Evolutionary conservation across 139 green algal genomes (phyloP).

Genomic region (Chlamydomonas eustigma): DNA sequence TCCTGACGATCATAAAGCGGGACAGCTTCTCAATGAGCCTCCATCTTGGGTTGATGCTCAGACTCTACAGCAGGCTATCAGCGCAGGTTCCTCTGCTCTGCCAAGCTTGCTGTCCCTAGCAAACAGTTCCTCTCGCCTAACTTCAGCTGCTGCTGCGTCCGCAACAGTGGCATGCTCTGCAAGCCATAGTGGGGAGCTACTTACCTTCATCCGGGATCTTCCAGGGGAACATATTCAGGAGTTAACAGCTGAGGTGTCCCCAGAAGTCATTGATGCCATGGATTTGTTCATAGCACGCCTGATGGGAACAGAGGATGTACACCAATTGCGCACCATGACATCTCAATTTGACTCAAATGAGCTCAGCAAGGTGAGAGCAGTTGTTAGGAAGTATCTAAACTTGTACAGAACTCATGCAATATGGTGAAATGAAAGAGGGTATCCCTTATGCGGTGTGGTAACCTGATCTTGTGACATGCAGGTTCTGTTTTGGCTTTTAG

Average conservation of each 20-base stretch:
- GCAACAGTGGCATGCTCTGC: conserved; percentile 1
- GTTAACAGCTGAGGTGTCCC: conserved; percentile 31
- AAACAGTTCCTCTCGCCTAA: no score
- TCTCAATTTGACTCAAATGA: conserved; percentile 55
- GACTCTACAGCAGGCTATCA: not conserved
- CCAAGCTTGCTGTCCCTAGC: no score
- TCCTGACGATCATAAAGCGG: not conserved
- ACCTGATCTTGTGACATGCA: not conserved
- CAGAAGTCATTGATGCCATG: conserved; percentile 71
- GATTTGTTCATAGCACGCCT: conserved; percentile 74
- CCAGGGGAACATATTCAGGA: conserved; percentile 41
- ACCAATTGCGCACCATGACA: conserved; percentile 25
- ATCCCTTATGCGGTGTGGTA: not conserved
- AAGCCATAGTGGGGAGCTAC: conserved; percentile 35
- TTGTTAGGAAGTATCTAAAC: not conserved
- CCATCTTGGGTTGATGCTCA: not conserved
- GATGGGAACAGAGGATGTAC: conserved; percentile 43
- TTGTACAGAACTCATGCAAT: not conserved
- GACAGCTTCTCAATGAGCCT: not conserved
- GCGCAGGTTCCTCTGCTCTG: not conserved
- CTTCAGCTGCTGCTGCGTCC: not conserved
- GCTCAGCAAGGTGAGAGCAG: conserved; percentile 42
- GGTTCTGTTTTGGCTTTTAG: not conserved
- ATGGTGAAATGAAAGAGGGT: not conserved
- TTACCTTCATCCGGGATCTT: conserved; percentile 76